Base-by-base conservation (phyloP, 106 monocot genomes). In the Vanilla planifolia region DNA sequence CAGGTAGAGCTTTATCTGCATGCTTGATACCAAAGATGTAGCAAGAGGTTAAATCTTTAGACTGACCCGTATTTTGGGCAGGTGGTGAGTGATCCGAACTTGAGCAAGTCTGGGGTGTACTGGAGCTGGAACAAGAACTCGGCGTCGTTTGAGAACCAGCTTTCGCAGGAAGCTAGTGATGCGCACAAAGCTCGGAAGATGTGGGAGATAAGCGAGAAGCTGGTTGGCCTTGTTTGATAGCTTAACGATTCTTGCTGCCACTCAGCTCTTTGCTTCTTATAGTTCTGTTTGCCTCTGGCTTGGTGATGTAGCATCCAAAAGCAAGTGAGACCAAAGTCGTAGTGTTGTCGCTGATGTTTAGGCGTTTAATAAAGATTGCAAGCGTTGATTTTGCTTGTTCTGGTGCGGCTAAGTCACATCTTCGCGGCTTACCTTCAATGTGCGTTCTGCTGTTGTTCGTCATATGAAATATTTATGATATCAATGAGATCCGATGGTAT, bases 91-190 rank as follows among this genome's bases (percentile, higher is more conserved):
- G 89, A 93, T 56, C 93, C 89, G 9, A 93, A 79, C 69, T 52
- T 93, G 64, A 79, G 77, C 29, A 93, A 93, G 72, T 93, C 93
- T 0, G 93, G 93, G 2, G 93, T 93, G 25, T 93, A 93, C 77
- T 93, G 93, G 93, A 93, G 93, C 77, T 93, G 93, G 93, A 93
- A 93, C 85, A 74, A 77, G 35, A 74, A 85, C 46, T 89, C 89
- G 17, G 93, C 93, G 0, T 93, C 93, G 0, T 93, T 93, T 30
- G 82, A 93, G 72, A 93, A 93, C 71, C 79, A 93, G 82, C 73
- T 88, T 17, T 93, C 93, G 5, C 45, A 93, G 72, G 93, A 93
- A 59, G 93, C 93, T 13, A 89, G 88, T 27, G 85, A 93, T 64
- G 46, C 74, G 3, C 85, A 89, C 55, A 93, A 93, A 59, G 93